Conservation (phyloP, 352 stramenopile species). For the Globisporangium takayamanum region DNA sequence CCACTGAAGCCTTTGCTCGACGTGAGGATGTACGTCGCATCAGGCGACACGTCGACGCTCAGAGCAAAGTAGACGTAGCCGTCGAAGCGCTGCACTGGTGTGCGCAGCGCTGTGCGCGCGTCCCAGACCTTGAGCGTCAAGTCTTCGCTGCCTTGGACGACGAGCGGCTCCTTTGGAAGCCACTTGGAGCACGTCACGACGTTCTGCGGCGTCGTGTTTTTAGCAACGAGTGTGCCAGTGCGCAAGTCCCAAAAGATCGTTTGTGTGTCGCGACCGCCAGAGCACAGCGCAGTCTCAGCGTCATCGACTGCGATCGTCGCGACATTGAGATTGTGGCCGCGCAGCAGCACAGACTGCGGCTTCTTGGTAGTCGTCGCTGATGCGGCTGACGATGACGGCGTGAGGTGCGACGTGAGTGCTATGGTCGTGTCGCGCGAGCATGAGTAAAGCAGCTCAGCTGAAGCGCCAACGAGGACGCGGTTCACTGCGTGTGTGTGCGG, state of each 20-base stretch:
- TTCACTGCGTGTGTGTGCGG: conserved; percentile 60
- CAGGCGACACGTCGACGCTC: conserved; percentile 42
- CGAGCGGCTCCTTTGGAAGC: conserved; percentile 49
- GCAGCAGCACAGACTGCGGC: conserved; percentile 21
- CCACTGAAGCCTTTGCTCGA: conserved; percentile 86
- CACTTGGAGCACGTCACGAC: conserved; percentile 82
- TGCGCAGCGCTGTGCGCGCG: conserved; percentile 35
- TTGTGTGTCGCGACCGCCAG: conserved; percentile 72
- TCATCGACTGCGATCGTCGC: conserved; percentile 49
- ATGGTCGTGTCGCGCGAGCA: conserved; percentile 76
- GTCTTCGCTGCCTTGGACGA: conserved; percentile 79
- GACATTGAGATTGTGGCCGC: conserved; percentile 65
- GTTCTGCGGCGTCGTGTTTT: conserved; percentile 76
- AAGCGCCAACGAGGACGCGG: conserved; percentile 35
- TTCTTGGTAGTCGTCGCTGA: conserved; percentile 7
- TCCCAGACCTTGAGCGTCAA: conserved; percentile 81
- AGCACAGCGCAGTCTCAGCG: conserved; percentile 57
- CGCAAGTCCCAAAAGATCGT: conserved; percentile 73
- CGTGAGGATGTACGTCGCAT: conserved; percentile 61
- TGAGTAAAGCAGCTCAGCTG: conserved; percentile 49
- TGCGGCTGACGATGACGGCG: neutral
- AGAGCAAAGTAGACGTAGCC: conserved; percentile 83
- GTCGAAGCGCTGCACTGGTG: conserved; percentile 43
- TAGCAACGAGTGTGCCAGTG: conserved; percentile 36
- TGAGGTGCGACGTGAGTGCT: conserved; percentile 28